Conservation (phyloP, 345 rosid genomes). For the Citrus inodora region DNA sequence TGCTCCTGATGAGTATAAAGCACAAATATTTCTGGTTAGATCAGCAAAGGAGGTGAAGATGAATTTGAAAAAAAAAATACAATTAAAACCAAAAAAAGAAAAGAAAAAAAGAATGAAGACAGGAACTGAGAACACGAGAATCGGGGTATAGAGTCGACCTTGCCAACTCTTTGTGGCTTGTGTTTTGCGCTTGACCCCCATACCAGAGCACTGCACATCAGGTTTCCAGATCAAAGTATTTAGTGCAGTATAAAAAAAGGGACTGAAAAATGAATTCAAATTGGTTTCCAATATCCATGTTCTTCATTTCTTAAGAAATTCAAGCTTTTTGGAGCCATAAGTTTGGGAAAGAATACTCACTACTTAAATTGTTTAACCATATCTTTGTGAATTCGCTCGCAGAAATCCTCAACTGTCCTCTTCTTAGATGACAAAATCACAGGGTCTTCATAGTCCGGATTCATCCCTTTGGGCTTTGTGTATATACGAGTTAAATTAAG, state of each 20-base stretch:
- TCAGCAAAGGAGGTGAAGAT: not conserved
- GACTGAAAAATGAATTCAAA: not conserved
- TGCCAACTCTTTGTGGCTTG: constrained; percentile 99
- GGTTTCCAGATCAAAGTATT: constrained; percentile 10
- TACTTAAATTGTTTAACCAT: constrained; percentile 92
- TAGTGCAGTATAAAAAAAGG: not conserved
- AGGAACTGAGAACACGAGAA: not conserved
- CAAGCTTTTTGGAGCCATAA: not conserved
- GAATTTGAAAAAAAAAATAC: not conserved
- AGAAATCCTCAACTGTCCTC: constrained; percentile 92
- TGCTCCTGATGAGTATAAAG: constrained; percentile 64
- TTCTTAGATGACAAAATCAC: constrained; percentile 84
- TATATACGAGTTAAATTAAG: constrained; percentile 84
- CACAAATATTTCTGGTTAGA: not conserved
- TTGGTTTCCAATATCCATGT: not conserved
- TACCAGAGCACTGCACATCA: constrained; percentile 70
- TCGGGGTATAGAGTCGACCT: constrained; percentile 41
- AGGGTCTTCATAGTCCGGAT: constrained; percentile 97
- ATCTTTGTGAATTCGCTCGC: constrained; percentile 82
- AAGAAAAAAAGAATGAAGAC: not conserved
- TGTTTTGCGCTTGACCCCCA: constrained; percentile 99
- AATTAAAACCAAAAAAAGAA: not conserved
- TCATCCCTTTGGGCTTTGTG: constrained; percentile 96
- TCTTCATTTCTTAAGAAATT: not conserved
- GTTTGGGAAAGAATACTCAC: constrained; percentile 44